Base-by-base conservation (phyloP, 495 filamentous ascomycete species). In the Penicillium nucicola region DNA sequence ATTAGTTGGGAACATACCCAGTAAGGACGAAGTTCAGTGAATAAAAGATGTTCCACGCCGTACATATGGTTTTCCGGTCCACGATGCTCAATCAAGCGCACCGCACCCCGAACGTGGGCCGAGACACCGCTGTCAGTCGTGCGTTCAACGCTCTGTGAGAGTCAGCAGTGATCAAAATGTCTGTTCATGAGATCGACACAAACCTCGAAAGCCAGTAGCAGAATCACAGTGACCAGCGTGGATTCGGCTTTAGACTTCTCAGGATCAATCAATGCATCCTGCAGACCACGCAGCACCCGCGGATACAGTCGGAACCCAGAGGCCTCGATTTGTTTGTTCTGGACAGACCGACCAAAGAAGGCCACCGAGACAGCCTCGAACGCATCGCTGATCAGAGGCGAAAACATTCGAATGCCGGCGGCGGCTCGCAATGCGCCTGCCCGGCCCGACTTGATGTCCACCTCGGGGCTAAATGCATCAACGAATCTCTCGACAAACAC, bases 121-220 rank as follows among this genome's bases (percentile, higher is more conserved):
- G 56, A 34, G 11, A 76, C 64, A 20, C 66, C 68, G 3, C 44
- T 59, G 28, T 67, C 55, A 3, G 69, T 64, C 4, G 71, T 76
- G 11, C 71, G 58, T 50, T 76, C 71, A 37, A 76, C 71, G 22
- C 69, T 73, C 67, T 72, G 46, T 4, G 15, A 1, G 0, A 19
- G 28, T 68, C 37, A 70, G 65, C 10, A 23, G 15, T 34, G 6
- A 4, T 1, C 6, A 5, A 13, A 2, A 20, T 19, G 11, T 28
- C 12, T 31, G 1, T 4, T 15, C 2, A 9, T 19, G 3, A 4
- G 36, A 3, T 20, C 15, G 8, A 13, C 11, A 56, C 32, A 23
- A 46, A 70, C 69, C 61, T 76, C 72, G 39, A 76, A 76, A 2
- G 71, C 72, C 46, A 76, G 65, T 37, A 76, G 42, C 14, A 76